Percentiles rank a stretch among this genome's conserved stretches.
Conservation (phyloP, 2,329 filamentous ascomycete species). For the Lachnellula willkommii region DNA sequence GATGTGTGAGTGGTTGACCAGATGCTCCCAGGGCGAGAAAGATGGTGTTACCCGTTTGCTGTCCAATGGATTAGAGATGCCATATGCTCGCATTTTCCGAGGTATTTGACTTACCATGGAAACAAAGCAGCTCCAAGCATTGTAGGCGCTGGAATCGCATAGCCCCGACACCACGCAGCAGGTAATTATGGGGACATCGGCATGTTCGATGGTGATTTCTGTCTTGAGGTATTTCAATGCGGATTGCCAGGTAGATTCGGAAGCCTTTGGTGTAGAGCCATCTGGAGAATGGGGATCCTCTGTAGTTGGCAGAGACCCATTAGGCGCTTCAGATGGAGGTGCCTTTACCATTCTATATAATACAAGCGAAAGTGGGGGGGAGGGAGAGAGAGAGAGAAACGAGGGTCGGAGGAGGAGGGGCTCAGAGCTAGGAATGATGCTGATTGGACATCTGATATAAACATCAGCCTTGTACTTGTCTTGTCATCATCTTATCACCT, state of each 20-base stretch:
- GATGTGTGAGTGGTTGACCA: slow-evolving; percentile 44
- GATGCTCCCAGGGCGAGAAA: slow-evolving; percentile 56
- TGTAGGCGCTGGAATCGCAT: slow-evolving; percentile 43
- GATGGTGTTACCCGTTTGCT: slow-evolving; percentile 51
- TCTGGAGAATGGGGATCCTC: slow-evolving; percentile 11
- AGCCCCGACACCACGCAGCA: slow-evolving; percentile 43
- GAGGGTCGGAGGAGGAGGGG: too few relatives aligned
- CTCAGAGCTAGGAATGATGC: too few relatives aligned
- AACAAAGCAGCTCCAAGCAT: slow-evolving; percentile 45
- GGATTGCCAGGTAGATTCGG: slow-evolving; percentile 7
- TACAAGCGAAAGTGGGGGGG: too few relatives aligned
- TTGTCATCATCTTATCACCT: too few relatives aligned
- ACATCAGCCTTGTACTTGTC: too few relatives aligned
- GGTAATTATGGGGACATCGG: slow-evolving; percentile 35
- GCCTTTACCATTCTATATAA: background rate
- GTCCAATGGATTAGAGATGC: background rate
- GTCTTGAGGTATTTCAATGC: slow-evolving; percentile 19
- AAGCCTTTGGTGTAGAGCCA: slow-evolving; percentile 8
- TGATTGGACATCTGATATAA: too few relatives aligned
- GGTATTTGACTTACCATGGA: slow-evolving; percentile 45
- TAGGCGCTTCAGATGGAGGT: background rate
- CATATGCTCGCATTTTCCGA: background rate
- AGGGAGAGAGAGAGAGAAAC: too few relatives aligned
- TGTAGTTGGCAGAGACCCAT: slow-evolving; percentile 2
- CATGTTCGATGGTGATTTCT: slow-evolving; percentile 29